Evolutionary conservation across 1,284 basidiomycete genomes (phyloP).

Genomic region (Uromyces viciae-fabae): DNA sequence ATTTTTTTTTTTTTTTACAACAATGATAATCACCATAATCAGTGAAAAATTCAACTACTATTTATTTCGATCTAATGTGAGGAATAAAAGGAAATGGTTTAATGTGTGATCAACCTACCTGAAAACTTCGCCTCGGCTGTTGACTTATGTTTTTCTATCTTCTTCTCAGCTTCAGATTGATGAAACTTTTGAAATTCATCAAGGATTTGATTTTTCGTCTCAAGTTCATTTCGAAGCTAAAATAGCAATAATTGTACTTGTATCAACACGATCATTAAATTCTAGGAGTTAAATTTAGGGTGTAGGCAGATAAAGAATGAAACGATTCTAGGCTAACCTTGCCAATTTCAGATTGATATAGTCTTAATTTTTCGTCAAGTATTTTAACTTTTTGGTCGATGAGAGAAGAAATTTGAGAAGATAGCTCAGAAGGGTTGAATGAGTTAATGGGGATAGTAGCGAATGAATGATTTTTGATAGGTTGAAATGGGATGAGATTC

Average conservation of each 20-base stretch:
- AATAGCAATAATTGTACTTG: neutral
- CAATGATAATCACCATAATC: too few species aligned
- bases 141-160: constrained; percentile 16
- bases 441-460: neutral
- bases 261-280: neutral
- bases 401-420: neutral
- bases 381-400: constrained; percentile 23
- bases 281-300: neutral
- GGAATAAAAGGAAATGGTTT: too few species aligned
- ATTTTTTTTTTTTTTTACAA: too few species aligned
- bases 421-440: neutral
- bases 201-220: constrained; percentile 28
- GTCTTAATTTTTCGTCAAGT: constrained; percentile 17
- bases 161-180: constrained; percentile 24
- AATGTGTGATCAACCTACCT: constrained; percentile 15
- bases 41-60: too few species aligned
- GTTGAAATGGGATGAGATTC: neutral
- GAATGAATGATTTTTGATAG: neutral
- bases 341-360: neutral
- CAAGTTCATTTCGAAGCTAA: constrained; percentile 26
- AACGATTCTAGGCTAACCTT: neutral
- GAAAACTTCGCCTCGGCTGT: constrained; percentile 2
- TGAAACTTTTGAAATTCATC: constrained; percentile 29
- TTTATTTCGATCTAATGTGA: too few species aligned
- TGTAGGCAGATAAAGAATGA: neutral